Evolutionary conservation across 176 grass and related monocot species (phyloP).

Genomic region (Raddia distichophylla): DNA sequence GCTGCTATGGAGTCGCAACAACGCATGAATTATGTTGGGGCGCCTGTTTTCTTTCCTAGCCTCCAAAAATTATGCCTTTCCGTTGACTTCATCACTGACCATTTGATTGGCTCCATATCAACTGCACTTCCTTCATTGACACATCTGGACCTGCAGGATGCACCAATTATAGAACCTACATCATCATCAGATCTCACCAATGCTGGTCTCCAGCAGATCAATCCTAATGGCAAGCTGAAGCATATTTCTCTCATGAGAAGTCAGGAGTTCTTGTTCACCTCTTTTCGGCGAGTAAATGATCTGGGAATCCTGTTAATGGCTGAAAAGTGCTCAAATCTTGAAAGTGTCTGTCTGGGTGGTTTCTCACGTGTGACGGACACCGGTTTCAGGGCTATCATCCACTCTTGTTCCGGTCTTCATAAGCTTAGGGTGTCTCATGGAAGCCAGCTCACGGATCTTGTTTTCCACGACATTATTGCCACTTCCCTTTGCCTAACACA

Average conservation of each 20-base stretch:
- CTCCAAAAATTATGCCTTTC: conserved; percentile 81
- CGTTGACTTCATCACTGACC: conserved; percentile 85
- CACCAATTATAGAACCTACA: conserved; percentile 75
- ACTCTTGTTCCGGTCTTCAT: conserved; percentile 79
- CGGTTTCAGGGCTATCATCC: conserved; percentile 87
- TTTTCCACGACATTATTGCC: conserved; percentile 96
- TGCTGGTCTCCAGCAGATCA: conserved; percentile 85
- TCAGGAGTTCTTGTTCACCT: conserved; percentile 85
- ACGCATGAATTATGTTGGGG: conserved; percentile 42
- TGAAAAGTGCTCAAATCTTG: conserved; percentile 75
- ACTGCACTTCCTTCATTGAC: conserved; percentile 67
- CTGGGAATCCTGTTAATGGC: conserved; percentile 85
- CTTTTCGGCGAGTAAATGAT: conserved; percentile 86
- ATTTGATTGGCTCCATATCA: conserved; percentile 80
- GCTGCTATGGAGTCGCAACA: conserved; percentile 43
- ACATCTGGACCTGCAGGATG: conserved; percentile 91
- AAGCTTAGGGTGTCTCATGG: conserved; percentile 85
- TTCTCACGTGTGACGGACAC: conserved; percentile 94
- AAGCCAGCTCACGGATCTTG: conserved; percentile 88
- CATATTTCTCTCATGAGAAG: conserved; percentile 90
- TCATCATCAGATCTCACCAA: conserved; percentile 84
- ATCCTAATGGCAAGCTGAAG: conserved; percentile 77
- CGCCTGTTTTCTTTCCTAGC: conserved; percentile 66
- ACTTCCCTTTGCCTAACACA: conserved; percentile 96
- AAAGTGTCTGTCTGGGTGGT: conserved; percentile 89